Base-by-base conservation (phyloP, 176 grass and related monocot species). In the Aegilops sharonensis region DNA sequence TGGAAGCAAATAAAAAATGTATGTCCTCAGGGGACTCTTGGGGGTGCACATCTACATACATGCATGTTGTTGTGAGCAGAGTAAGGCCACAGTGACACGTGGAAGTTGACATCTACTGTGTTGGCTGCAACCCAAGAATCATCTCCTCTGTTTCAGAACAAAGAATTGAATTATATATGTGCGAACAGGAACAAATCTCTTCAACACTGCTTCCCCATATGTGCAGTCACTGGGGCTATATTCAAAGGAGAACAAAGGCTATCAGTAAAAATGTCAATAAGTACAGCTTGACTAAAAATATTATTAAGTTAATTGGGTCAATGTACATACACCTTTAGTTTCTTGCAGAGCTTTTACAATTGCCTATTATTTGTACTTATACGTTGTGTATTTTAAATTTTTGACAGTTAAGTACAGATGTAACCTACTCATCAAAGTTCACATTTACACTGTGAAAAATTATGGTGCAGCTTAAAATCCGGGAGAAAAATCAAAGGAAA, bases 61-160 rank as follows among this genome's bases (percentile, higher is more conserved):
- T 93, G 85, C 12, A 98, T 93, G 87, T 93, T 98, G 45, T 98
- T 95, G 64, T 98, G 95, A 43, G 95, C 93, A 72, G 85, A 91
- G 83, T 95, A 95, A 31, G 95, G 95, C 95, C 93, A 98, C 0
- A 71, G 29, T 60, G 93, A 82, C 8, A 85, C 83, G 70, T 93
- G 93, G 82, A 98, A 98, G 67, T 85, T 90, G 37, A 98, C 89
- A 75, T 98, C 95, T 24, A 98, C 95, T 2, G 30, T 30, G 2
- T 2, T 86, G 90, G 95, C 81, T 98, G 95, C 83, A 98, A 83
- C 1, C 93, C 91, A 80, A 37, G 89, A 36, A 95, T 90, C 89
- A 95, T 93, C 78, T 98, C 93, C 89, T 98, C 95, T 98, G 84
- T 79, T 77, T 85, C 65, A 8, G 2, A 64, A 81, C 5, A 24